Evolutionary conservation across 768 basidiomycete species (phyloP).

Genomic region (Boletus pseudopeckii): DNA sequence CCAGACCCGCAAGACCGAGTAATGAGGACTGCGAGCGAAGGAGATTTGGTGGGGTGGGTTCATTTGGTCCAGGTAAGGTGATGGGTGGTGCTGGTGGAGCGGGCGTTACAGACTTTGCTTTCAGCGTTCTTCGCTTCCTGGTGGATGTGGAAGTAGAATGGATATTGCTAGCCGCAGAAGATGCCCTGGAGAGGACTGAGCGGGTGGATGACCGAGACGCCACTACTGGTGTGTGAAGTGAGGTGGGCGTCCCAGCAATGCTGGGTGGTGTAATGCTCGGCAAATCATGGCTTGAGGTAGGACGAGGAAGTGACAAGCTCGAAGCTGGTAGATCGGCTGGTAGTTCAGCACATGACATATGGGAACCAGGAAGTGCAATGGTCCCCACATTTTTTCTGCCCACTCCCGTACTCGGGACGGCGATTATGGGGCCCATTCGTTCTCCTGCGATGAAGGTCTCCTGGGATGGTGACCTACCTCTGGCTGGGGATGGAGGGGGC

Average conservation of each 20-base stretch:
- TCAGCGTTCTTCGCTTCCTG: constrained; percentile 35
- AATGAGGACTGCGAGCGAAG: constrained; percentile 71
- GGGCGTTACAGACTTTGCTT: constrained; percentile 40
- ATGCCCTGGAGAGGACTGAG: constrained; percentile 7
- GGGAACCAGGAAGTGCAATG: constrained; percentile 98
- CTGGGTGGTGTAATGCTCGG: constrained; percentile 37
- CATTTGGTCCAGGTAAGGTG: constrained; percentile 56
- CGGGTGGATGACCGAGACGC: constrained; percentile 13
- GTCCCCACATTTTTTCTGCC: constrained; percentile 74
- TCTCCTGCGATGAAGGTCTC: constrained; percentile 20
- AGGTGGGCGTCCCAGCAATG: constrained; percentile 4
- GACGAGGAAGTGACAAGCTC: constrained; percentile 36
- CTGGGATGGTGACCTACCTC: constrained; percentile 77
- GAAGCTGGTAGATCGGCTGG: constrained; percentile 76
- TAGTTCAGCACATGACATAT: constrained; percentile 77
- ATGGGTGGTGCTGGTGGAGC: constrained; percentile 55
- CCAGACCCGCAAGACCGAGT: constrained; percentile 68
- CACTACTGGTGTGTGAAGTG: neutral
- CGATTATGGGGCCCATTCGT: constrained; percentile 10
- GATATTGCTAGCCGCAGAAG: constrained; percentile 4
- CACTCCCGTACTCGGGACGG: constrained; percentile 27
- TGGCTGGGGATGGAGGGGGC: constrained; percentile 66
- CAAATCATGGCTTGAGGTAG: constrained; percentile 23
- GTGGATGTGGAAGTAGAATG: constrained; percentile 4
- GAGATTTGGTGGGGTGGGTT: constrained; percentile 62